phyloP scores from a whole-genome alignment of 1,284 basidiomycete genomes.

The Trichosporon inkin region DNA sequence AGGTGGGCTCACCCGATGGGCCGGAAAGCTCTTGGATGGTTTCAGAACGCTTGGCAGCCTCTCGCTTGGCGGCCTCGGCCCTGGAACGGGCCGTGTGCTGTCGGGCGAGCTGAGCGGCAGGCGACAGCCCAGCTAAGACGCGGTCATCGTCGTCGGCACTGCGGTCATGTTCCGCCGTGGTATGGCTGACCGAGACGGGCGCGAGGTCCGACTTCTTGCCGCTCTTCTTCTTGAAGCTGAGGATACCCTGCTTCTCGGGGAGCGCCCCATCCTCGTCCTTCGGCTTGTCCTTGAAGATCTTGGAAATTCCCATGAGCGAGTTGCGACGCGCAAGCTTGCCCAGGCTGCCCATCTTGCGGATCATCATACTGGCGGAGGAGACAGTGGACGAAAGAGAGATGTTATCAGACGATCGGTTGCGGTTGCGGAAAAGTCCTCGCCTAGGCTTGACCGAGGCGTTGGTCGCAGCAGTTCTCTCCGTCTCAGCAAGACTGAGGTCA shows the following conservation, averaged over 20 bases:
- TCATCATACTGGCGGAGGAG: constrained; percentile 92
- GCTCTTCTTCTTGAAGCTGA: constrained; percentile 49
- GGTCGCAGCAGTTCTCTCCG: constrained; percentile 39
- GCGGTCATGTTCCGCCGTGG: constrained; percentile 77
- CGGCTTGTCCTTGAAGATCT: constrained; percentile 86
- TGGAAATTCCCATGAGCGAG: constrained; percentile 83
- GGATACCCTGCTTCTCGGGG: constrained; percentile 45
- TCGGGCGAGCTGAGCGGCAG: constrained; percentile 83
- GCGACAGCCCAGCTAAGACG: constrained; percentile 73
- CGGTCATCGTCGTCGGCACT: constrained; percentile 52
- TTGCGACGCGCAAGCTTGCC: constrained; percentile 87
- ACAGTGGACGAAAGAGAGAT: constrained; percentile 96
- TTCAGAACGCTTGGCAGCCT: constrained; percentile 17
- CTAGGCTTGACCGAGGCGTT: constrained; percentile 31
- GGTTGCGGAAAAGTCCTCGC: constrained; percentile 67
- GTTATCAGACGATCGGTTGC: constrained; percentile 93
- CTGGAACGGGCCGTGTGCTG: constrained; percentile 71
- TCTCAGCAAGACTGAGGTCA: constrained; percentile 42
- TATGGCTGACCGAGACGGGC: constrained; percentile 73
- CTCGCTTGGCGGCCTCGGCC: constrained; percentile 60
- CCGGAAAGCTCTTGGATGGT: constrained; percentile 13
- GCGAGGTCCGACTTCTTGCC: constrained; percentile 56
- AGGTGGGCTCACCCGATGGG: constrained; percentile 52
- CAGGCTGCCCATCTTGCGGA: constrained; percentile 90
- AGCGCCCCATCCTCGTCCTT: constrained; percentile 56